Percentiles rank a stretch among this genome's conserved stretches.
phyloP scores from a whole-genome alignment of 1,284 basidiomycete species.

The Marasmius sp. region DNA sequence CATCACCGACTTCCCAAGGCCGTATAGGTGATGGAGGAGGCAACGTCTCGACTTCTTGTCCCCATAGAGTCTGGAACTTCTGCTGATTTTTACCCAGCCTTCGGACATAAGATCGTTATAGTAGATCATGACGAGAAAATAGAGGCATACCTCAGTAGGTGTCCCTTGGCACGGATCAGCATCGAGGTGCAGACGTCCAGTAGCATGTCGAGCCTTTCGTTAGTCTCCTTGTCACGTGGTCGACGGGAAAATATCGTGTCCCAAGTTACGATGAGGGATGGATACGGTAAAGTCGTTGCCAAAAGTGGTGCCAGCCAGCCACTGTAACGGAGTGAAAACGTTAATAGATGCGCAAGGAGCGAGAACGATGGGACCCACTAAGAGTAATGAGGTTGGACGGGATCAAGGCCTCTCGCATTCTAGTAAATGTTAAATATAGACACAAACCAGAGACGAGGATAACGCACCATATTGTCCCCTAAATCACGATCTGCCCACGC shows the following conservation, averaged over 20 bases:
- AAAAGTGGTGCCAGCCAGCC: constrained; percentile 76
- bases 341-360: not conserved
- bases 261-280: constrained; percentile 63
- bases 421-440: constrained; percentile 13
- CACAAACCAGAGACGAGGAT: constrained; percentile 3
- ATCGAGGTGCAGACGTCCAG: constrained; percentile 69
- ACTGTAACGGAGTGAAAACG: constrained; percentile 34
- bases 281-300: constrained; percentile 67
- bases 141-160: constrained; percentile 52
- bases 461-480: constrained; percentile 57
- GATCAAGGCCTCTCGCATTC: constrained; percentile 67
- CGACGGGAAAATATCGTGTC: constrained; percentile 66
- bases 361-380: constrained; percentile 49
- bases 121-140: not conserved
- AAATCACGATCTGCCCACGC: constrained; percentile 66
- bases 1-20: constrained; percentile 59
- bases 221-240: constrained; percentile 50
- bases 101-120: constrained; percentile 2
- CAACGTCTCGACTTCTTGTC: constrained; percentile 36
- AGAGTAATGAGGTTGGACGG: constrained; percentile 74
- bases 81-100: constrained; percentile 55
- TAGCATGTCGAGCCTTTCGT: constrained; percentile 65
- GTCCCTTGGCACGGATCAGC: constrained; percentile 55
- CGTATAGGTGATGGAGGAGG: constrained; percentile 45
- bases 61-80: constrained; percentile 54